Evolutionary conservation across 495 filamentous ascomycete genomes (phyloP), one percentile per base, ranked within the genome.

Genomic region (Penicillium simplicissimum): DNA sequence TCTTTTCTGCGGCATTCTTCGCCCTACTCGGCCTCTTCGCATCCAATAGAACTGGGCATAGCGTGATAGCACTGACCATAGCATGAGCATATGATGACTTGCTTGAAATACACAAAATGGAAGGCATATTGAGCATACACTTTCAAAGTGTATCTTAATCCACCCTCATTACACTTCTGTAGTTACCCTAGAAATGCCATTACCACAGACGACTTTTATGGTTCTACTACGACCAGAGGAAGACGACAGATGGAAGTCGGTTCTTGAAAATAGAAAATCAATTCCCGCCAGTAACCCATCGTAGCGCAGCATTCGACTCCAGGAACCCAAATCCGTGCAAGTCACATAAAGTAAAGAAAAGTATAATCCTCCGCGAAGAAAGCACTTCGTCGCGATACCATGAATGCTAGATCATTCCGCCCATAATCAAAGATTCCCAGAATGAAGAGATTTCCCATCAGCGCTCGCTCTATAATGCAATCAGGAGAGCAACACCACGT

Each of bases 391-490:
- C 17, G 42, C 9, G 42, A 14, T 8, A n/a, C 52, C 31, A 62
- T 61, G 17, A 47, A 63, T 61, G 57, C 53, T 57, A 63, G 35
- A 49, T 45, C 42, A 45, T 62, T 55, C 58, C 58, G 47, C 54
- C 55, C 49, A 19, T 49, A 51, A 25, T 25, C 47, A 33, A 33
- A 31, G 23, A 28, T 15, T 17, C 14, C 38, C 38, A 14, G 25
- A 36, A 54, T 52, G 23, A 28, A 42, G 21, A 51, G 54, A 31
- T 43, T 11, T 47, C 28, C 52, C 23, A 34, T 56, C 56, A 59
- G 52, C 65, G 61, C 66, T 66, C 66, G 57, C 63, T 68, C 63
- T 66, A 63, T 66, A 49, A 68, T 68, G 66, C 66, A 68, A 54
- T 54, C 40, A 64, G 31, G 64, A 59, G 57, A 60, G 52, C 52